Evolutionary conservation across 2,329 filamentous ascomycete genomes (phyloP).

Genomic region (Ophiosphaerella narmari): DNA sequence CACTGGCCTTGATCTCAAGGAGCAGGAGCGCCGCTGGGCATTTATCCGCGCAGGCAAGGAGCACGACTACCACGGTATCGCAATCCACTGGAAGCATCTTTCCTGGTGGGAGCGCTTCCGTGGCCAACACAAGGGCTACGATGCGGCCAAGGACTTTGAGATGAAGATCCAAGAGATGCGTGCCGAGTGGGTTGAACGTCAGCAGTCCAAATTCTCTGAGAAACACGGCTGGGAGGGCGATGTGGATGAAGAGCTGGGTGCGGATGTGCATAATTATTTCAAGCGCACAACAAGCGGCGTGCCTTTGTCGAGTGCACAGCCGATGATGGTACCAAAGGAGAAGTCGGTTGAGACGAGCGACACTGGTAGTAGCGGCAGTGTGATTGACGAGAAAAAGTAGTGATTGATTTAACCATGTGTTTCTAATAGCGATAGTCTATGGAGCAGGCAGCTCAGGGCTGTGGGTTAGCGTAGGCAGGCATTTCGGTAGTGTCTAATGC

Average conservation of each 20-base stretch:
- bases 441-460: too few species aligned
- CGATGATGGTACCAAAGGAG: slow-evolving; percentile 22
- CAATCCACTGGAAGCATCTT: slow-evolving; percentile 86
- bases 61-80: slow-evolving; percentile 88
- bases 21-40: slow-evolving; percentile 91
- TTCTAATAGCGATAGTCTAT: too few species aligned
- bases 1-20: slow-evolving; percentile 93
- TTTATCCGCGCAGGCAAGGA: slow-evolving; percentile 81
- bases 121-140: slow-evolving; percentile 79
- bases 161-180: slow-evolving; percentile 84
- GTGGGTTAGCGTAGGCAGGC: too few species aligned
- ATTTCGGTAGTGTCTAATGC: too few species aligned
- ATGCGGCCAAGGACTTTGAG: slow-evolving; percentile 78
- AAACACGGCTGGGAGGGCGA: slow-evolving; percentile 35
- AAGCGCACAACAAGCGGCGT: slow-evolving; percentile 28
- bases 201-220: slow-evolving; percentile 53
- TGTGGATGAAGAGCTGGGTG: slow-evolving; percentile 35
- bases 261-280: slow-evolving; percentile 44
- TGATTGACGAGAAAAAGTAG: not conserved
- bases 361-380: slow-evolving; percentile 14
- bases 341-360: slow-evolving; percentile 17
- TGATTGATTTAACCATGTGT: too few species aligned
- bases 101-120: slow-evolving; percentile 84
- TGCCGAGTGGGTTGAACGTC: slow-evolving; percentile 59
- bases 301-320: slow-evolving; percentile 16